These are phyloP conservation scores for Phytopythium chamaehyphon DNA, from an alignment of 352 stramenopile species.

Conservation along the genomic window DNA sequence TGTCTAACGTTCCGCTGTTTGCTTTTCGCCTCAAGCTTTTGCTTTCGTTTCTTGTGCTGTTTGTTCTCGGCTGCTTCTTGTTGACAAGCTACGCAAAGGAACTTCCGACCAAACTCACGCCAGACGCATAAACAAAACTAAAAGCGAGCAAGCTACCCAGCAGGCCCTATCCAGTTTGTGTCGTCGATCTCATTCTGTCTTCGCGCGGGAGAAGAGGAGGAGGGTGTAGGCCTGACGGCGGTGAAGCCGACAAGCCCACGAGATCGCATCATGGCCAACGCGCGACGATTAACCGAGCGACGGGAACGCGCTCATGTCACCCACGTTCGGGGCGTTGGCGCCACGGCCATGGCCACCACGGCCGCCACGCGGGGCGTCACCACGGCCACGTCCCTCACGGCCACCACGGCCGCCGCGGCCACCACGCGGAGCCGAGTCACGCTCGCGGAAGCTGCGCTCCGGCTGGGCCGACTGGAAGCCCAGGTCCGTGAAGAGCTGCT, in stretches of 20 bases:
- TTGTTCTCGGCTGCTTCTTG: neutral
- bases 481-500: constrained; percentile 88
- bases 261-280: constrained; percentile 50
- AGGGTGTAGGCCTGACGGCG: constrained; percentile 7
- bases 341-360: constrained; percentile 16
- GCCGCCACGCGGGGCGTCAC: constrained; percentile 26
- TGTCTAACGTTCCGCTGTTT: constrained; percentile 72
- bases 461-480: constrained; percentile 71
- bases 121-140: constrained; percentile 5
- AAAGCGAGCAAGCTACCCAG: constrained; percentile 32
- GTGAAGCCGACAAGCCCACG: constrained; percentile 33
- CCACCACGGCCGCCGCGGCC: constrained; percentile 38
- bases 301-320: constrained; percentile 83
- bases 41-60: constrained; percentile 7
- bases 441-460: constrained; percentile 68
- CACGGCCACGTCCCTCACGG: constrained; percentile 32
- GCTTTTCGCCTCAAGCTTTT: constrained; percentile 5
- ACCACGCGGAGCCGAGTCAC: constrained; percentile 34
- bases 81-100: neutral
- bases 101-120: constrained; percentile 1
- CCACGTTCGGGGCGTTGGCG: constrained; percentile 55
- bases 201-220: constrained; percentile 52
- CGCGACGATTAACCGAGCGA: constrained; percentile 69
- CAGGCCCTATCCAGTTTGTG: constrained; percentile 55
- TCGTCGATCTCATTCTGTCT: constrained; percentile 44